A percentile compares a stretch with the other conserved stretches of the same genome.
Evolutionary conservation across 352 stramenopile genomes (phyloP).

Genomic region (Thalassiosira oceanica): DNA sequence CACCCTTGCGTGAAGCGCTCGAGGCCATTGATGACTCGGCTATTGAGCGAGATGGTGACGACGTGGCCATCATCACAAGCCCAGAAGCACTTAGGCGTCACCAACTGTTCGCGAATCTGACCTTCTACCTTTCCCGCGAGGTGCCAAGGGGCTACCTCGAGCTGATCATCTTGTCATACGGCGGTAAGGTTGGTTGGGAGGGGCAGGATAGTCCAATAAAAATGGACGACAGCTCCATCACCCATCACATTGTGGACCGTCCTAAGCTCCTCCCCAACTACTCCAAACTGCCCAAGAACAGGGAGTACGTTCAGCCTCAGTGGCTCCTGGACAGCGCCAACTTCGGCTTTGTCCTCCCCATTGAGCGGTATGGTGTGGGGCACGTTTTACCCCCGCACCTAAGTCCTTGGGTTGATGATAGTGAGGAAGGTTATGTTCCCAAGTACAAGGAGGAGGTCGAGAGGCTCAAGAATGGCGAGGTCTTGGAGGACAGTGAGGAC

Average conservation of each 20-base stretch:
- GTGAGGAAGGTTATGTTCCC: constrained; percentile 94
- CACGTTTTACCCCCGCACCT: constrained; percentile 88
- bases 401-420: constrained; percentile 96
- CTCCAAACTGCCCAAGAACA: constrained; percentile 61
- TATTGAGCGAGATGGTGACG: constrained; percentile 79
- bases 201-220: constrained; percentile 89
- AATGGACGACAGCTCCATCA: constrained; percentile 90
- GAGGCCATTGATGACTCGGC: constrained; percentile 67
- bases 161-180: constrained; percentile 92
- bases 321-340: constrained; percentile 99
- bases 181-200: constrained; percentile 94
- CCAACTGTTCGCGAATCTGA: constrained; percentile 76
- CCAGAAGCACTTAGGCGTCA: constrained; percentile 74
- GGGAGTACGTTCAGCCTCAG: constrained; percentile 98
- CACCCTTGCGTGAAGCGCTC: constrained; percentile 86
- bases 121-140: constrained; percentile 87
- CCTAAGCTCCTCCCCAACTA: constrained; percentile 86
- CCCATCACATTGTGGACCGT: constrained; percentile 95
- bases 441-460: constrained; percentile 94
- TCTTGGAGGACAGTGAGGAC: constrained; percentile 24
- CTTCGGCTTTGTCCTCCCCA: constrained; percentile 91
- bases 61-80: constrained; percentile 73
- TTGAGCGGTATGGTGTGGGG: constrained; percentile 91
- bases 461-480: constrained; percentile 76
- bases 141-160: constrained; percentile 92